phyloP scores from a whole-genome alignment of 306 rosid genomes.

The Macrotyloma uniflorum region DNA sequence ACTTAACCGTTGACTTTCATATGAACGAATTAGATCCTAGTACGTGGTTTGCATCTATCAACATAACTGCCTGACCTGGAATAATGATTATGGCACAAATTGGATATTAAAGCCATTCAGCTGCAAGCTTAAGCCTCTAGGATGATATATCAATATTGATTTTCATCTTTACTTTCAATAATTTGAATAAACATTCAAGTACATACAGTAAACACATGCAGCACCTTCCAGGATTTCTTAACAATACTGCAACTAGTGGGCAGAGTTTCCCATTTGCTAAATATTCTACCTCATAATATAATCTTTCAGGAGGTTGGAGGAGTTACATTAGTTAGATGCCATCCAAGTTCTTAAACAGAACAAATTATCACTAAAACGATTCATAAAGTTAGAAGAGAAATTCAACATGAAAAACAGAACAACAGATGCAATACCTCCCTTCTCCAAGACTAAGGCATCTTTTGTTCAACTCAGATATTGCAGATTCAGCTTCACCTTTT shows the following conservation, averaged over 20 bases:
- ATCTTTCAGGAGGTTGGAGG: not conserved
- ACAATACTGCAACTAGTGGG: not conserved
- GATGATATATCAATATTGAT: not conserved
- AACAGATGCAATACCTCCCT: conserved; percentile 56
- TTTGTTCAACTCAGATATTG: conserved; percentile 41
- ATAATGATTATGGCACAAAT: not conserved
- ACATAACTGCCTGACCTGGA: not conserved
- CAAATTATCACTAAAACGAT: not conserved
- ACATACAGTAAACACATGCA: too few species aligned
- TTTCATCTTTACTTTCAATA: not conserved
- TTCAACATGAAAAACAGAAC: conserved; percentile 12
- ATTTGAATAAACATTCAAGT: conserved; percentile 2
- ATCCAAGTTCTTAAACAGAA: conserved; percentile 10
- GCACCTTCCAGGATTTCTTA: not conserved
- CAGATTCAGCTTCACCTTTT: conserved; percentile 50
- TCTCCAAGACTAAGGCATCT: conserved; percentile 59
- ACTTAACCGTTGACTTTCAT: not conserved
- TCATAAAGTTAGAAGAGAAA: not conserved
- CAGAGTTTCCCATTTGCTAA: not conserved
- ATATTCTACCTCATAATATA: conserved; percentile 12
- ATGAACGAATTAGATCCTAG: not conserved
- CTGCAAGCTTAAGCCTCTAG: not conserved
- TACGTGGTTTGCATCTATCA: not conserved
- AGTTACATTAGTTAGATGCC: not conserved
- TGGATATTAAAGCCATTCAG: not conserved